Evolutionary conservation across 192 early-diverging fungal species (phyloP).

Genomic region (Coemansia sp.): DNA sequence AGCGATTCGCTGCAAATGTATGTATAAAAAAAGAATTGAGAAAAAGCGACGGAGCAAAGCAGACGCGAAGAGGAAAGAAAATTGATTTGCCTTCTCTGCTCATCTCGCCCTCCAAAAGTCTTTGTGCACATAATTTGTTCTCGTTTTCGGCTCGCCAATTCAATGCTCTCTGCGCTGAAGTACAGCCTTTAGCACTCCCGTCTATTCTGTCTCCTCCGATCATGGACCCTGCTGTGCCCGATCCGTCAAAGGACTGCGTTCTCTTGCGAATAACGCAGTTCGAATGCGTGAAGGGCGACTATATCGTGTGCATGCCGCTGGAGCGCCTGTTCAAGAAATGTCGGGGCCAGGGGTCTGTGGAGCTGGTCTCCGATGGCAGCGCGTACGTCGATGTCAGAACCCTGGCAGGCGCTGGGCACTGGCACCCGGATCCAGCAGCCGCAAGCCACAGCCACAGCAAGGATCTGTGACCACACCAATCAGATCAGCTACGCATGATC

Average conservation of each 20-base stretch:
- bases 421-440: constrained; percentile 2
- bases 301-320: constrained; percentile 34
- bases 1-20: background rate
- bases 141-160: no score
- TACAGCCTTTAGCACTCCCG: background rate
- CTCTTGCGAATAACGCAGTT: constrained; percentile 37
- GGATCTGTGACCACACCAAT: background rate
- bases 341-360: constrained; percentile 31
- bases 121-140: no score
- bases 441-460: constrained; percentile 1
- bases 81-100: no score
- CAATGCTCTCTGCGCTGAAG: no score
- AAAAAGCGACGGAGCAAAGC: background rate
- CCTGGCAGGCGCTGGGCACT: background rate
- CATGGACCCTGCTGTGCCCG: background rate
- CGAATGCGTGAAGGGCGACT: constrained; percentile 30
- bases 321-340: constrained; percentile 53
- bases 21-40: background rate
- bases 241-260: constrained; percentile 30
- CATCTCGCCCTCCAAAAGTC: no score
- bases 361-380: constrained; percentile 36
- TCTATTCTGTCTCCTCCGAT: background rate
- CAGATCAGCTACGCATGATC: constrained; percentile 4
- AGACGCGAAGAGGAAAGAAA: background rate
- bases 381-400: constrained; percentile 24